phyloP scores from a whole-genome alignment of 805 yeast species.

The Tetrapisispora phaffii region DNA sequence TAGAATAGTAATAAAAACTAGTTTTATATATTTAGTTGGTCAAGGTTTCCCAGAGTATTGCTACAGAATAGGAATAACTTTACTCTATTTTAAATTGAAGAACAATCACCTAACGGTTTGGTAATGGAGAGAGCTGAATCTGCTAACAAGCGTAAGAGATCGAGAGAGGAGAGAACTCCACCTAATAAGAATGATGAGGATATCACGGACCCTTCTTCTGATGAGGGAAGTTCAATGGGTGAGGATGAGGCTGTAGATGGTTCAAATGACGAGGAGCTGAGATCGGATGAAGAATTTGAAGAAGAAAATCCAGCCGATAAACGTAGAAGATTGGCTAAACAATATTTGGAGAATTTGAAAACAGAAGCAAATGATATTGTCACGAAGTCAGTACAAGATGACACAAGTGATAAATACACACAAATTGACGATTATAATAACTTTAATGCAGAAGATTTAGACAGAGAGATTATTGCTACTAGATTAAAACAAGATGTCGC shows the following conservation, averaged over 20 bases:
- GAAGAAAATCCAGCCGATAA: constrained; percentile 85
- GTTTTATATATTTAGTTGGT: too few relatives aligned
- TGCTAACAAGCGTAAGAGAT: constrained; percentile 14
- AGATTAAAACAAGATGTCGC: constrained; percentile 84
- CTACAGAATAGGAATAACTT: too few relatives aligned
- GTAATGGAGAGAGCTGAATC: background rate
- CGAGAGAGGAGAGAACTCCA: constrained; percentile 15
- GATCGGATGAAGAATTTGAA: constrained; percentile 63
- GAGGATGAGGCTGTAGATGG: constrained; percentile 31
- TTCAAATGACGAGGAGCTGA: constrained; percentile 31
- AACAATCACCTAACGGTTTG: background rate
- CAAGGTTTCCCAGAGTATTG: too few relatives aligned
- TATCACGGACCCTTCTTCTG: constrained; percentile 42
- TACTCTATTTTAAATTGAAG: too few relatives aligned
- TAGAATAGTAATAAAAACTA: too few relatives aligned
- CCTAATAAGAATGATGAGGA: constrained; percentile 37
- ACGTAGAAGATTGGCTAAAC: constrained; percentile 87
- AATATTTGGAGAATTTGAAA: constrained; percentile 73
- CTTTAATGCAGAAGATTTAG: constrained; percentile 87
- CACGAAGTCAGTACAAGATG: constrained; percentile 10
- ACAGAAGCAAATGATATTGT: constrained; percentile 41
- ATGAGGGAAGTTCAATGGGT: constrained; percentile 35
- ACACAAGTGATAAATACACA: constrained; percentile 10
- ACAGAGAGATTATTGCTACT: constrained; percentile 71
- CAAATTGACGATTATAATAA: constrained; percentile 32